Evolutionary conservation across 2,329 filamentous ascomycete genomes (phyloP), one percentile per base, ranked within the genome.

Genomic region (Beauveria caledonica): DNA sequence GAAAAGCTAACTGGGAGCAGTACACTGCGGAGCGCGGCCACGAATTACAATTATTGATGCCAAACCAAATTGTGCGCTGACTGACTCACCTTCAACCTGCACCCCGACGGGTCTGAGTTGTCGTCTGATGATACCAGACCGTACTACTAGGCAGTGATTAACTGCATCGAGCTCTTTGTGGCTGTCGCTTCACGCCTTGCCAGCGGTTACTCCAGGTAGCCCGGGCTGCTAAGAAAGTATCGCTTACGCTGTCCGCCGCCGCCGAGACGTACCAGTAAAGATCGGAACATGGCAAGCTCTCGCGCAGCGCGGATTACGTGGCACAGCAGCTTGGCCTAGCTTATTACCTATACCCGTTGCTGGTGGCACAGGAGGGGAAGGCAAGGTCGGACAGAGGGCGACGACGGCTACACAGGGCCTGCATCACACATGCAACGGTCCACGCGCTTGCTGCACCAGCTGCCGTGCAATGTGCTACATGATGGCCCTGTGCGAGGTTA

Each of bases 401-500:
- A n/a, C 33, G 25, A n/a, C 11, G 40, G 52, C 39, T 29, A n/a
- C 52, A 55, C 40, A 42, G 25, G 52, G 52, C 40, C 29, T 48
- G 44, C 42, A 50, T 50, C 25, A 25, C 53, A 39, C 42, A 36
- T 23, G 42, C 27, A 46, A 56, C 42, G 53, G 25, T 56, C 53
- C 53, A 56, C 53, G 53, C 53, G 53, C 53, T 56, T 56, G 53
- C 53, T 56, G 53, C 44, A 55, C 52, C 52, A 42, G 40, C 52
- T 44, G 52, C 52, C n/a, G 52, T 55, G 39, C 39, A 17, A 55
- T 27, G 39, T 55, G 52, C 39, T 33, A 55, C 52, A 17, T 33
- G 52, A 55, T 55, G 52, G 40, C n/a, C 40, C 52, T 55, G 52
- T 55, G 52, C 9, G 11, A 40, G 52, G 52, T 55, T 55, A 55